Evolutionary conservation across 129 eudicot genomes (phyloP).

Genomic region (Oenanthe sinensis): DNA sequence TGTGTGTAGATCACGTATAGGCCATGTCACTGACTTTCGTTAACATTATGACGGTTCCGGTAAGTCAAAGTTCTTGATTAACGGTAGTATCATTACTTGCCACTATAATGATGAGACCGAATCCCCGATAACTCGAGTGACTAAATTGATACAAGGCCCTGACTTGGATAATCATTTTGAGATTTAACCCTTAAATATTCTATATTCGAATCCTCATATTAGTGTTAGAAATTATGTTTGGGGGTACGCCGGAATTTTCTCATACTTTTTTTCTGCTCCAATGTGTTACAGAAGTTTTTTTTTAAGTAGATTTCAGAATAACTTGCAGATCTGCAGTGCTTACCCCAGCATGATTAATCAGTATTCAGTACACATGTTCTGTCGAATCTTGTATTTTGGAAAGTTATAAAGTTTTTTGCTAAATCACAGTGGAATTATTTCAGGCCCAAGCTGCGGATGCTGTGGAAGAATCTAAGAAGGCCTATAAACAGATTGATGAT

Average conservation of each 20-base stretch:
- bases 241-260: neutral
- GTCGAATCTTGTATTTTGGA: neutral
- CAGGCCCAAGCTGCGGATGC: constrained; percentile 66
- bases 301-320: too few relatives aligned
- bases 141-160: too few relatives aligned
- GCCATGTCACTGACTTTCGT: too few relatives aligned
- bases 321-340: neutral
- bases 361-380: neutral
- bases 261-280: neutral
- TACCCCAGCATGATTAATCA: neutral
- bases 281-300: neutral
- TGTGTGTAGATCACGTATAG: too few relatives aligned
- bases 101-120: too few relatives aligned
- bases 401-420: neutral
- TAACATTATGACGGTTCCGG: too few relatives aligned
- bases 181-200: too few relatives aligned
- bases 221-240: neutral
- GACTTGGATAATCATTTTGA: too few relatives aligned
- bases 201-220: neutral
- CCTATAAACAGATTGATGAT: constrained; percentile 53
- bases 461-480: constrained; percentile 60
- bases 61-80: too few relatives aligned
- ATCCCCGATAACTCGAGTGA: too few relatives aligned
- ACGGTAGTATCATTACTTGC: too few relatives aligned
- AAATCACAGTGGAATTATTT: constrained; percentile 4